A percentile compares a stretch with the other conserved stretches of the same genome.
These are phyloP conservation scores for Chlorella sorokiniana DNA, from an alignment of 139 green algal genomes.

Conservation along the genomic window DNA sequence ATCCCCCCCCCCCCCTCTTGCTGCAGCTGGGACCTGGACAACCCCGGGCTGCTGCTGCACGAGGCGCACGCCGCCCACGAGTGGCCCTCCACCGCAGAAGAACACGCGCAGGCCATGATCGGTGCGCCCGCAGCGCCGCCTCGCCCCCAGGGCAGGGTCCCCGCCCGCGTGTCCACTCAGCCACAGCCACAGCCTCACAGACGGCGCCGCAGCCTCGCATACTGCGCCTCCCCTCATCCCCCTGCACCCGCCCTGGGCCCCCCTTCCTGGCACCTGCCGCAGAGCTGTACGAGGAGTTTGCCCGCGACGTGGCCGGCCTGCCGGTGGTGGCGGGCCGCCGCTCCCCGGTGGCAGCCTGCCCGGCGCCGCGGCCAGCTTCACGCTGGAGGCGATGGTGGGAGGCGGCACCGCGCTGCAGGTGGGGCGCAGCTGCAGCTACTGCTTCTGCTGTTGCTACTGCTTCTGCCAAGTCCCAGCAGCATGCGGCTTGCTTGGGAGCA, in stretches of 20 bases:
- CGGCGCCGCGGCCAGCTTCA: conserved; percentile 90
- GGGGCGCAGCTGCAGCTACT: conserved; percentile 38
- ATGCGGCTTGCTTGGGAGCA: neutral
- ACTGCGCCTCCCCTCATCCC: neutral
- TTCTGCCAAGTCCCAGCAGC: neutral
- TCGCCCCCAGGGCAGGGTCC: neutral
- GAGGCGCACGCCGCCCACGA: conserved; percentile 23
- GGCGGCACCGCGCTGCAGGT: conserved; percentile 87
- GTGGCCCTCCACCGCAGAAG: neutral
- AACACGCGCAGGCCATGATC: conserved; percentile 32
- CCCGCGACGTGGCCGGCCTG: conserved; percentile 76
- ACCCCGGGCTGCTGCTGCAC: conserved; percentile 1
- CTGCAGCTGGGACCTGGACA: conserved; percentile 11
- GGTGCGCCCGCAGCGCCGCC: neutral
- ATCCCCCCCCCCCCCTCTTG: neutral
- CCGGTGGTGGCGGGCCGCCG: conserved; percentile 92
- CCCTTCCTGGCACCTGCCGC: neutral
- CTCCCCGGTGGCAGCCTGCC: conserved; percentile 72
- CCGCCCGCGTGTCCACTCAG: neutral
- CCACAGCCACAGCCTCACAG: neutral
- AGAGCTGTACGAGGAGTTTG: conserved; percentile 73
- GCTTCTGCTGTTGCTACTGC: neutral
- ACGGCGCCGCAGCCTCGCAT: neutral
- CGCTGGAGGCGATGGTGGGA: conserved; percentile 97
- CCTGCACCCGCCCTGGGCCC: neutral